These are phyloP conservation scores for Candida germanica DNA, from an alignment of 805 yeast species.

Conservation along the genomic window DNA sequence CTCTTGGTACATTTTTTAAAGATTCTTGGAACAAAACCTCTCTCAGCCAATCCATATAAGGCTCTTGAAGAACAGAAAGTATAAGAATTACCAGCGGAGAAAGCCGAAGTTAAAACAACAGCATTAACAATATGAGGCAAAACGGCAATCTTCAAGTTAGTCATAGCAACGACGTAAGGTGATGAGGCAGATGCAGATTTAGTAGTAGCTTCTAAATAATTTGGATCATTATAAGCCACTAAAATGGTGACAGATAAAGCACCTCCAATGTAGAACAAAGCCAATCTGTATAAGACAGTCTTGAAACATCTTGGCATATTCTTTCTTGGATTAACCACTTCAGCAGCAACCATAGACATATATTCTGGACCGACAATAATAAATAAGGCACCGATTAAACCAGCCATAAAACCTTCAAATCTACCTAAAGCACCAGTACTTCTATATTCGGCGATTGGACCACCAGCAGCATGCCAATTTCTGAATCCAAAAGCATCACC, in stretches of 20 bases:
- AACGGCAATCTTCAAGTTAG: constrained; percentile 23
- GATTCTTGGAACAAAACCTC: constrained; percentile 18
- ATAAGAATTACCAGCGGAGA: constrained; percentile 21
- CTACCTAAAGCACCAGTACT: constrained; percentile 36
- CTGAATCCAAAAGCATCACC: constrained; percentile 34
- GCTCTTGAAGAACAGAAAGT: constrained; percentile 19
- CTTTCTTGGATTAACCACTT: constrained; percentile 40
- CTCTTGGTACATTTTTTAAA: constrained; percentile 15
- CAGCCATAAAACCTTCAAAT: constrained; percentile 42
- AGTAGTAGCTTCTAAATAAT: constrained; percentile 17
- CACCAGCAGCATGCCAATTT: constrained; percentile 34
- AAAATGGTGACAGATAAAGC: constrained; percentile 41
- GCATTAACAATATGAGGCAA: constrained; percentile 33
- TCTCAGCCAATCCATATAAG: constrained; percentile 19
- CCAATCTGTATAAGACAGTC: constrained; percentile 42
- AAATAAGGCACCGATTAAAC: constrained; percentile 36
- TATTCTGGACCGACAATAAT: constrained; percentile 45
- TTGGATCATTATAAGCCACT: constrained; percentile 33
- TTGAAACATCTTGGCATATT: constrained; percentile 40
- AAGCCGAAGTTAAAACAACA: constrained; percentile 28
- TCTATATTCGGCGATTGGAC: constrained; percentile 37
- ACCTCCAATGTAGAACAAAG: constrained; percentile 44
- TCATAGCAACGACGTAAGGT: constrained; percentile 30
- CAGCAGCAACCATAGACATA: constrained; percentile 44
- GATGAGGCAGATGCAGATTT: constrained; percentile 27